A percentile compares a stretch with the other conserved stretches of the same genome.
Evolutionary conservation across 371 early-diverging fungal species (phyloP).

Genomic region (Mortierella sp.): DNA sequence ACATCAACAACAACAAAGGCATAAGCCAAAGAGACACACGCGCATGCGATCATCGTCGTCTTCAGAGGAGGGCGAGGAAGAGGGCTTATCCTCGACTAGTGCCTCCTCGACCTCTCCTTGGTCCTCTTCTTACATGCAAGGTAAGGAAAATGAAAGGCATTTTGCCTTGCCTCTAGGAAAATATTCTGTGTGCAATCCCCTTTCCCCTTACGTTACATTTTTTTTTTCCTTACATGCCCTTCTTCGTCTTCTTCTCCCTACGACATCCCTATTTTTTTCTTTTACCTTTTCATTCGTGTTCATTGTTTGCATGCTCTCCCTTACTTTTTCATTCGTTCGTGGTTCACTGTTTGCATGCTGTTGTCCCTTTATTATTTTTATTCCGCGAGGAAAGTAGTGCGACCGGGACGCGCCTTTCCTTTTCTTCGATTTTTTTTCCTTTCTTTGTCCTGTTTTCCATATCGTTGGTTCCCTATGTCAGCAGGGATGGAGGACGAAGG

Average conservation of each 20-base stretch:
- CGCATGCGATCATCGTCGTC: constrained; percentile 1
- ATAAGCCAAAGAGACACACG: neutral
- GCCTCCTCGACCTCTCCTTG: neutral
- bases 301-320: neutral
- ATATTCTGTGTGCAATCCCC: no score
- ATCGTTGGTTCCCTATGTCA: neutral
- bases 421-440: neutral
- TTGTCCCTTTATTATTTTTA: neutral
- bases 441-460: neutral
- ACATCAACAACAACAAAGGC: neutral
- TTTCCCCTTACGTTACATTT: no score
- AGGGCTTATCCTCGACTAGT: neutral
- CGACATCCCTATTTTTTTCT: neutral
- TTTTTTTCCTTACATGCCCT: neutral
- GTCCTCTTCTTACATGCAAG: neutral
- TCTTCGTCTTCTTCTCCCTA: neutral
- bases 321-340: neutral
- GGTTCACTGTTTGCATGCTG: neutral
- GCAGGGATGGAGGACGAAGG: no score
- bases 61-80: neutral
- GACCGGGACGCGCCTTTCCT: neutral
- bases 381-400: neutral
- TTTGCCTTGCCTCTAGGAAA: neutral
- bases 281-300: neutral
- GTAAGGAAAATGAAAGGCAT: neutral